Percentiles rank a stretch among this genome's conserved stretches.
Evolutionary conservation across 1,284 basidiomycete species (phyloP).

Genomic region (Crepidotus sp.): DNA sequence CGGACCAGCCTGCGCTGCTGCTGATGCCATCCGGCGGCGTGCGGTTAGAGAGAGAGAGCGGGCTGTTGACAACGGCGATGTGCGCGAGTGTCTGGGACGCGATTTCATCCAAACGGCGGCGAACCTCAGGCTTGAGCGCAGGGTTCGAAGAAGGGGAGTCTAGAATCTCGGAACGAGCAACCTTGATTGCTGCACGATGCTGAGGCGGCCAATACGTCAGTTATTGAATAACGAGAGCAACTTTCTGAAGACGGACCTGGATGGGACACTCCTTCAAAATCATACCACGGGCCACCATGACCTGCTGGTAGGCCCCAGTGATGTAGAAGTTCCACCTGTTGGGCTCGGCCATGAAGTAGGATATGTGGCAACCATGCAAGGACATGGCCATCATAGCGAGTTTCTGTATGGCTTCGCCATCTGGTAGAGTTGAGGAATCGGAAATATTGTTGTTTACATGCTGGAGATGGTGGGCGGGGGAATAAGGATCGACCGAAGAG

Average conservation of each 20-base stretch:
- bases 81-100: constrained; percentile 81
- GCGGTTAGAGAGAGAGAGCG: constrained; percentile 59
- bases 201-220: constrained; percentile 26
- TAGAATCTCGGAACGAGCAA: constrained; percentile 87
- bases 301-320: constrained; percentile 86
- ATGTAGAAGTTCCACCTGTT: constrained; percentile 85
- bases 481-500: constrained; percentile 34
- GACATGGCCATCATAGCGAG: constrained; percentile 74
- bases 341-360: constrained; percentile 67
- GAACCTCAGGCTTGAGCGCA: constrained; percentile 81
- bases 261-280: constrained; percentile 86
- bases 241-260: constrained; percentile 42
- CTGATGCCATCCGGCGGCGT: constrained; percentile 71
- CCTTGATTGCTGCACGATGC: constrained; percentile 82
- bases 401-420: constrained; percentile 73
- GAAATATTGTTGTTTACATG: constrained; percentile 33
- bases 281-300: constrained; percentile 84
- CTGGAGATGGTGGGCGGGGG: constrained; percentile 29
- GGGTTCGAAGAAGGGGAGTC: constrained; percentile 77
- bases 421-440: constrained; percentile 41
- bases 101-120: constrained; percentile 84
- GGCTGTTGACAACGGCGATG: constrained; percentile 83
- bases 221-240: constrained; percentile 13
- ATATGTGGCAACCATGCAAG: constrained; percentile 74
- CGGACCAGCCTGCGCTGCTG: constrained; percentile 69